These are phyloP conservation scores for Phytophthora colocasiae DNA, from an alignment of 352 stramenopile genomes.

Conservation along the genomic window DNA sequence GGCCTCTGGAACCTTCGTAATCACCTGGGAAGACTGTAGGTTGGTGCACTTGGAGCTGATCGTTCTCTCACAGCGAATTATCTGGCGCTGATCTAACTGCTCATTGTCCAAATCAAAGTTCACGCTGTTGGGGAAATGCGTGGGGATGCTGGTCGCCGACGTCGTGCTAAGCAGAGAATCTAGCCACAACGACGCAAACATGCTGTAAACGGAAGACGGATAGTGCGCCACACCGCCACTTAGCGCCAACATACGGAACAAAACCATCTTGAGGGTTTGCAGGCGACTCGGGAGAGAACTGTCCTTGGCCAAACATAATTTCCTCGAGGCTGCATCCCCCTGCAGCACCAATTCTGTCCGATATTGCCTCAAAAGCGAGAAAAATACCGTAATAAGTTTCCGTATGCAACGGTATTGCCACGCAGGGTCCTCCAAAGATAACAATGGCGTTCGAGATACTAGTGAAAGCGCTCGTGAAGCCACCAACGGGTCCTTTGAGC, in stretches of 20 bases:
- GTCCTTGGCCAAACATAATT: constrained; percentile 7
- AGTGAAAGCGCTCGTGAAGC: constrained; percentile 60
- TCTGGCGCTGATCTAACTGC: constrained; percentile 40
- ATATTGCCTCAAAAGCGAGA: constrained; percentile 62
- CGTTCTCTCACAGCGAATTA: constrained; percentile 77
- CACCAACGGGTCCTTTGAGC: constrained; percentile 45
- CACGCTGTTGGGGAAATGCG: constrained; percentile 63
- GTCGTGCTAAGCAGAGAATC: constrained; percentile 68
- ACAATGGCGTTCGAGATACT: constrained; percentile 59
- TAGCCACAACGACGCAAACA: constrained; percentile 74
- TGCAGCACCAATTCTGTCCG: constrained; percentile 47
- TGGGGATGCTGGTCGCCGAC: constrained; percentile 74
- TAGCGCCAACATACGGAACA: constrained; percentile 58
- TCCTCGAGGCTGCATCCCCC: constrained; percentile 14
- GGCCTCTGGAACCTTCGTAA: constrained; percentile 62
- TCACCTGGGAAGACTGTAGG: constrained; percentile 77
- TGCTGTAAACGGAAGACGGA: constrained; percentile 68
- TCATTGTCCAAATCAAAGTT: constrained; percentile 34
- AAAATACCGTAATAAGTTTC: constrained; percentile 66
- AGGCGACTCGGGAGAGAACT: constrained; percentile 37
- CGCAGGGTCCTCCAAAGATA: constrained; percentile 69
- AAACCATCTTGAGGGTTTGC: constrained; percentile 52
- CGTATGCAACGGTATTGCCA: constrained; percentile 81
- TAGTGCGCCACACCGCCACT: constrained; percentile 76
- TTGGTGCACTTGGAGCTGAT: constrained; percentile 88